phyloP scores from a whole-genome alignment of 805 yeast species.

The Myxozyma neotropica region DNA sequence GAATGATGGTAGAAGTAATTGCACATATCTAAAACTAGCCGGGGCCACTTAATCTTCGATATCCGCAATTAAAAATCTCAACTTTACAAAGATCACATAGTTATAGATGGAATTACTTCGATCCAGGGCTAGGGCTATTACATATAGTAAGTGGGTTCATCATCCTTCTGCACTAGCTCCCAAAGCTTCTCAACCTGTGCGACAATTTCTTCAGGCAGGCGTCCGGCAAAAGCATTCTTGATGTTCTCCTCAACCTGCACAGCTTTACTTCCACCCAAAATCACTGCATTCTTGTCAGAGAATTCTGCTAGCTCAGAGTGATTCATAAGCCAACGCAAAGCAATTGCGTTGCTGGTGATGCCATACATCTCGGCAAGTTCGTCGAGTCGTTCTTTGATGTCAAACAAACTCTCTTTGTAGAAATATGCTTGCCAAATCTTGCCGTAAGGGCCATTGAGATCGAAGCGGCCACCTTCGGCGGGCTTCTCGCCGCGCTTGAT shows the following conservation, averaged over 20 bases:
- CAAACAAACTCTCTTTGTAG: slow-evolving; percentile 12
- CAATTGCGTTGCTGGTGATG: slow-evolving; percentile 10
- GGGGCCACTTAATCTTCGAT: too few relatives aligned
- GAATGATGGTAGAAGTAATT: too few relatives aligned
- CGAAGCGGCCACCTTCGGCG: slow-evolving; percentile 11
- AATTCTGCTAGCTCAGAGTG: slow-evolving; percentile 30
- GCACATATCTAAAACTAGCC: too few relatives aligned
- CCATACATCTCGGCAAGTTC: slow-evolving; percentile 6
- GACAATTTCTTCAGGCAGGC: slow-evolving; percentile 33
- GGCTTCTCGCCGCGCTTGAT: slow-evolving; percentile 4
- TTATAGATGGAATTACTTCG: too few relatives aligned
- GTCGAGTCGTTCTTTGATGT: slow-evolving; percentile 1
- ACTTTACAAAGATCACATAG: too few relatives aligned
- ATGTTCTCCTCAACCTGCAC: slow-evolving; percentile 35
- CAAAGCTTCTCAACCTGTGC: slow-evolving; percentile 25
- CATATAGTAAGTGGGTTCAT: neutral
- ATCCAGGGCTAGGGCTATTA: neutral
- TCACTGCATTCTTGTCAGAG: slow-evolving; percentile 35
- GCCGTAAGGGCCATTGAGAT: neutral
- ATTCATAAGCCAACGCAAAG: slow-evolving; percentile 36
- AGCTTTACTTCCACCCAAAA: slow-evolving; percentile 35
- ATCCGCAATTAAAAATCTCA: too few relatives aligned
- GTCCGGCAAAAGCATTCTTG: slow-evolving; percentile 33
- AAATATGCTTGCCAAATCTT: neutral
- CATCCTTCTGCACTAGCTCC: neutral